Evolutionary conservation across 225 moss, liverwort and hornwort genomes (phyloP).

Genomic region (Pseudisothecium myosuroides): DNA sequence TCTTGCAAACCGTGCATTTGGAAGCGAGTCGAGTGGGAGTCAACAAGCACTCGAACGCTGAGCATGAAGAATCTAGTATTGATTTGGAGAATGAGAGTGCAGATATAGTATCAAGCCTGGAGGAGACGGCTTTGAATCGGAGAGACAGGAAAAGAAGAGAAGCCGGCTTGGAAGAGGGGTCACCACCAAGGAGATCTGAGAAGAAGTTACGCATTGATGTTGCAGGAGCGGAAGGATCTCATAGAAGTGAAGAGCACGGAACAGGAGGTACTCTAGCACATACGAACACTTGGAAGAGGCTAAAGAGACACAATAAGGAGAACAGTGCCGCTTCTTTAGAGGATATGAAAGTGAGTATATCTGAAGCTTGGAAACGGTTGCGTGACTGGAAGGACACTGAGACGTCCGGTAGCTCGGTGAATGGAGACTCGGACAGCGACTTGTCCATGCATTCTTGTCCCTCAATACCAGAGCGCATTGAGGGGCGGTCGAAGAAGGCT

Average conservation of each 20-base stretch:
- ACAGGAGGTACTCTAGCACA: not conserved
- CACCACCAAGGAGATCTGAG: conserved; percentile 1
- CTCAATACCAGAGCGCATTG: not conserved
- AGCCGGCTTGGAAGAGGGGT: not conserved
- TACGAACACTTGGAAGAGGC: conserved; percentile 22
- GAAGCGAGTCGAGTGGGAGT: not conserved
- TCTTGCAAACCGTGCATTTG: conserved; percentile 17
- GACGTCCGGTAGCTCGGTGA: conserved; percentile 25
- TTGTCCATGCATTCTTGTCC: conserved; percentile 25
- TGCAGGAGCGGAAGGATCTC: not conserved
- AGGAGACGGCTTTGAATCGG: not conserved
- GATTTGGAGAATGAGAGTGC: not conserved
- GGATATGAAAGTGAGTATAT: conserved; percentile 26
- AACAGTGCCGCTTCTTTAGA: not conserved
- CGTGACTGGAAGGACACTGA: conserved; percentile 29
- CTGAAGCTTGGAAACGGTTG: conserved; percentile 54
- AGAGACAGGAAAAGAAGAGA: conserved; percentile 29
- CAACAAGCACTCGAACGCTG: not conserved
- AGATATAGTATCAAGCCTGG: not conserved
- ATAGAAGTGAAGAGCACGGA: not conserved
- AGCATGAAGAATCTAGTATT: not conserved
- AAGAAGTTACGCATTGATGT: conserved; percentile 11
- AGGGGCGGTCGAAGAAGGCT: conserved; percentile 23
- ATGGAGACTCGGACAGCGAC: conserved; percentile 23
- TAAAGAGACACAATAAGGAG: not conserved